Base-by-base conservation (phyloP, 768 basidiomycete genomes). In the Amanita polypyramis region DNA sequence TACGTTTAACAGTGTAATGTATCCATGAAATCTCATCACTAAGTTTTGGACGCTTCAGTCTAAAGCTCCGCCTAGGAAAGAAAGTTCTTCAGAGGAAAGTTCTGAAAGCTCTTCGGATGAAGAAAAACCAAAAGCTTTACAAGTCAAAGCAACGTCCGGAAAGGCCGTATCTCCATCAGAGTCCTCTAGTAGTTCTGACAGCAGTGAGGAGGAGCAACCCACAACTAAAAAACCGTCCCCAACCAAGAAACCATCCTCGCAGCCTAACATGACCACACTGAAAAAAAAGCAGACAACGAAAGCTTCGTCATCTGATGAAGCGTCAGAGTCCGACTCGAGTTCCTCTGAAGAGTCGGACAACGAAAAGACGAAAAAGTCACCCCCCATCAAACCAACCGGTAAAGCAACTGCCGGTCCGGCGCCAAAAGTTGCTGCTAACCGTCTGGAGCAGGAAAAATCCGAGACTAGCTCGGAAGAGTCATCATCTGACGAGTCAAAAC, bases 81-180 rank as follows among this genome's bases (percentile, higher is more conserved):
- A 64, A 23, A 57, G 53, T n/a, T 69, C 67, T 14, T 65, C 72
- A 23, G 68, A 73, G 41, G 73, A 73, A 42, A 73, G 70, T 51
- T 66, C 64, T 48, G 70, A 75, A 51, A 64, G 62, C 44, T 66
- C 66, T 11, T 69, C 68, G 14, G 69, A 77, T 54, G 78, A 78
- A 34, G 77, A 80, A 58, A 75, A 76, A 56, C 70, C 76, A 51
- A 79, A 80, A 59, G 71, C 73, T 33, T 65, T 68, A 6, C 74
- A 74, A 56, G 65, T 75, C 32, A 75, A 74, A 53, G 63, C 60
- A 44, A 56, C 60, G 20, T 37, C 50, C 23, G 55, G 64, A 14
- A 70, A 73, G 52, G 60, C 62, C n/a, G 58, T 61, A 35, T 55
- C 68, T 4, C 58, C 64, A 7, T 60, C 66, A 35, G 65, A 64